A percentile compares a stretch with the other conserved stretches of the same genome.
phyloP scores from a whole-genome alignment of 176 grass and related monocot genomes.

The Paspalum vaginatum region DNA sequence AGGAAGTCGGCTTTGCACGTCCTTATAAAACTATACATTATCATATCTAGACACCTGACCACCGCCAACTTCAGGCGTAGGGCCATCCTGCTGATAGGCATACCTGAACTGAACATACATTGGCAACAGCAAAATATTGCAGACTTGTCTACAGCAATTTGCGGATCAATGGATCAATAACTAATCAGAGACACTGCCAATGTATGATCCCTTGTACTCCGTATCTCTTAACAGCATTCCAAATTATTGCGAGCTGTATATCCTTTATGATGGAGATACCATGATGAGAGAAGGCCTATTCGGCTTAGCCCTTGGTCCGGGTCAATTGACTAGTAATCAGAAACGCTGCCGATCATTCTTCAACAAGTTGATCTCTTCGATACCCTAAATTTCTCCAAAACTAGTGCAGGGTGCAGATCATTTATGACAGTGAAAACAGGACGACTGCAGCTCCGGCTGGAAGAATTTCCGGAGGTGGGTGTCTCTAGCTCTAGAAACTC shows the following conservation, averaged over 20 bases:
- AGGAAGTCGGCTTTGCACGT: slow-evolving; percentile 17
- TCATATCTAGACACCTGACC: slow-evolving; percentile 12
- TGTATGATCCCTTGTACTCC: background rate
- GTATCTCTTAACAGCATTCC: background rate
- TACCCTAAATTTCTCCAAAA: too few relatives aligned
- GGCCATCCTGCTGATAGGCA: slow-evolving; percentile 17
- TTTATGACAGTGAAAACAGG: too few relatives aligned
- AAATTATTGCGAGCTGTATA: background rate
- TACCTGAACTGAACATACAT: slow-evolving; percentile 16
- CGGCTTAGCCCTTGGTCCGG: too few relatives aligned
- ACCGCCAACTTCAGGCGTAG: background rate
- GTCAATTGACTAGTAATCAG: too few relatives aligned
- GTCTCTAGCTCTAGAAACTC: too few relatives aligned
- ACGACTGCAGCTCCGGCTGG: too few relatives aligned
- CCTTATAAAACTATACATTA: slow-evolving; percentile 28
- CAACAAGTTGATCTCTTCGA: too few relatives aligned
- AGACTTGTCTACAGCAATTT: background rate
- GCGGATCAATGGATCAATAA: background rate
- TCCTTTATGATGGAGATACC: background rate
- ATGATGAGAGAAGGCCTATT: too few relatives aligned
- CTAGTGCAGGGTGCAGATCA: too few relatives aligned
- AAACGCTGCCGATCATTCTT: too few relatives aligned
- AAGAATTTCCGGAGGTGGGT: too few relatives aligned
- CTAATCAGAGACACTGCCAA: slow-evolving; percentile 3
- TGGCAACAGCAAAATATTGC: background rate